These are phyloP conservation scores for Melanomma pulvis-pyrius DNA, from an alignment of 495 filamentous ascomycete genomes.

Conservation along the genomic window DNA sequence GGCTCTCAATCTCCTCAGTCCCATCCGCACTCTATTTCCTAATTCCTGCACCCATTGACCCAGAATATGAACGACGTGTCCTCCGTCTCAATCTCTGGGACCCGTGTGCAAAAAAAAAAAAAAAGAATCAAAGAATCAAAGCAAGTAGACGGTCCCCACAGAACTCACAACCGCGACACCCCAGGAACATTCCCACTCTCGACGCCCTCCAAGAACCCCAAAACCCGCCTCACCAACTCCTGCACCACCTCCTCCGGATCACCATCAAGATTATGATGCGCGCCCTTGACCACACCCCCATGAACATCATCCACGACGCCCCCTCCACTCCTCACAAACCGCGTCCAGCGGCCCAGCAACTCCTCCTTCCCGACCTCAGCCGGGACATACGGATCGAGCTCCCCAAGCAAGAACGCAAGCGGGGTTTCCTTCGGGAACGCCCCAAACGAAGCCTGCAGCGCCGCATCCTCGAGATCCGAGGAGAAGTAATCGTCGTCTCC, in stretches of 20 bases:
- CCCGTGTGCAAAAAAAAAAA: too few species aligned
- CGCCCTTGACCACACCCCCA: slow-evolving; percentile 62
- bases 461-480: slow-evolving; percentile 67
- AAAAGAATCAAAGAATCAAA: too few species aligned
- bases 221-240: slow-evolving; percentile 59
- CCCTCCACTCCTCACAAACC: slow-evolving; percentile 48
- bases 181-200: slow-evolving; percentile 5
- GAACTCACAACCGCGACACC: slow-evolving; percentile 1
- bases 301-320: slow-evolving; percentile 54
- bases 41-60: too few species aligned
- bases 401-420: slow-evolving; percentile 69
- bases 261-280: slow-evolving; percentile 62
- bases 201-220: slow-evolving; percentile 58
- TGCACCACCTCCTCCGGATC: slow-evolving; percentile 50
- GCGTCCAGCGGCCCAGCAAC: slow-evolving; percentile 66
- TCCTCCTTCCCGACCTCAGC: slow-evolving; percentile 61
- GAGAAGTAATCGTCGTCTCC: slow-evolving; percentile 91
- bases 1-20: too few species aligned
- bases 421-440: slow-evolving; percentile 56
- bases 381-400: slow-evolving; percentile 72
- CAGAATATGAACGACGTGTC: too few species aligned
- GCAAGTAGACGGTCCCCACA: too few species aligned
- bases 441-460: slow-evolving; percentile 67
- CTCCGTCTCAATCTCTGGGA: too few species aligned
- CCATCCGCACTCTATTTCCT: too few species aligned